phyloP scores from a whole-genome alignment of 176 grass and related monocot genomes.

The Poa annua region DNA sequence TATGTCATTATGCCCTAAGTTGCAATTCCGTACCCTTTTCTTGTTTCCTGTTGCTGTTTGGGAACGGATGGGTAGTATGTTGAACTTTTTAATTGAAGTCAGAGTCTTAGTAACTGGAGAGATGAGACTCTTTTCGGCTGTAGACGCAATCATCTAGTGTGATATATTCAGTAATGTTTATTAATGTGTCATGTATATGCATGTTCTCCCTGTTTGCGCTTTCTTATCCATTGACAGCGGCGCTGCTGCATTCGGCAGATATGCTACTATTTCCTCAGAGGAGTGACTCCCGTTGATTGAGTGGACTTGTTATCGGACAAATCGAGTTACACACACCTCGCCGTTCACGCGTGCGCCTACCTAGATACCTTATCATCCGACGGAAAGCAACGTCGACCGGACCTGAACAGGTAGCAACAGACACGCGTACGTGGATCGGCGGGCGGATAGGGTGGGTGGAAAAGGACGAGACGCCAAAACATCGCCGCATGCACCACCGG shows the following conservation, averaged over 20 bases:
- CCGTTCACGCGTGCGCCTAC: neutral
- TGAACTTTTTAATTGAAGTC: too few species aligned
- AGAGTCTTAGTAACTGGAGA: too few species aligned
- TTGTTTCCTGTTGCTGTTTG: too few species aligned
- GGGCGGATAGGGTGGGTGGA: neutral
- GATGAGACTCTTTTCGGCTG: too few species aligned
- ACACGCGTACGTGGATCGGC: constrained; percentile 9
- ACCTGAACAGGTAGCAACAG: neutral
- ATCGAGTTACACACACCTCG: neutral
- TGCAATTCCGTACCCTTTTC: too few species aligned
- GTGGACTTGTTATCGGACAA: neutral
- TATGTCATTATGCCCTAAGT: too few species aligned
- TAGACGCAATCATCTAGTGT: too few species aligned
- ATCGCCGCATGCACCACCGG: neutral
- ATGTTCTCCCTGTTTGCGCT: neutral
- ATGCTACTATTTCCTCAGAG: too few species aligned
- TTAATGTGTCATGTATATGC: too few species aligned
- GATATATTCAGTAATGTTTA: too few species aligned
- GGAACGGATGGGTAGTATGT: too few species aligned
- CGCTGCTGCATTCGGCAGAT: neutral
- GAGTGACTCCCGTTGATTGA: neutral
- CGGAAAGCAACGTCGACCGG: neutral
- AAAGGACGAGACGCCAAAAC: constrained; percentile 11
- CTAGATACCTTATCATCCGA: neutral
- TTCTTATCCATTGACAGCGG: neutral